Percentiles rank a stretch among this genome's conserved stretches.
Conservation (phyloP, 2,329 filamentous ascomycete genomes). For the Remersonia thermophila region DNA sequence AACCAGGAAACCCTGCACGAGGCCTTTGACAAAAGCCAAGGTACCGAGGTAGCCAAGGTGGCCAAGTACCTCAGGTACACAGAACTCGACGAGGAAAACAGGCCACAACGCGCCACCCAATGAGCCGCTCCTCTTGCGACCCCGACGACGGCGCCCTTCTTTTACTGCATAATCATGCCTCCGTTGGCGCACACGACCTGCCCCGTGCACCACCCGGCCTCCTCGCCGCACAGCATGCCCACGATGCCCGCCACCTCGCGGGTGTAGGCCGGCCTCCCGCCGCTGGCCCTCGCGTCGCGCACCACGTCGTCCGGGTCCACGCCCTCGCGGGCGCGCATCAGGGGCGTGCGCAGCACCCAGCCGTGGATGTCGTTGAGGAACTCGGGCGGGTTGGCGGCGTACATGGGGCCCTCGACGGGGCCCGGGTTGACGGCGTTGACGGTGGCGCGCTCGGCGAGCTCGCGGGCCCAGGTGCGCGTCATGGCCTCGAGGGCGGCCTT, state of each 20-base stretch:
- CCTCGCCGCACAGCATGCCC: slow-evolving; percentile 60
- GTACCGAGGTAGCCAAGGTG: too few relatives aligned
- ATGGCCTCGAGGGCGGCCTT: slow-evolving; percentile 48
- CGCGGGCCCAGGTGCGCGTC: slow-evolving; percentile 46
- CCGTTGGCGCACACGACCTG: slow-evolving; percentile 72
- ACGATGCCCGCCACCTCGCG: slow-evolving; percentile 64
- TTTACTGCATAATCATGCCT: slow-evolving; percentile 41
- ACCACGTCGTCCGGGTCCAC: slow-evolving; percentile 52
- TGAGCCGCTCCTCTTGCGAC: slow-evolving; percentile 19
- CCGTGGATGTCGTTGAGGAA: slow-evolving; percentile 31
- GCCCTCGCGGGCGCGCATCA: slow-evolving; percentile 47
- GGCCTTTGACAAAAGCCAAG: too few relatives aligned
- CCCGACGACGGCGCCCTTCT: too few relatives aligned
- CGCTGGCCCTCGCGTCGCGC: slow-evolving; percentile 40
- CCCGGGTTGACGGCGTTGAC: slow-evolving; percentile 48
- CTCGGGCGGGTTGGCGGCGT: slow-evolving; percentile 29
- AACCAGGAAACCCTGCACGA: too few relatives aligned
- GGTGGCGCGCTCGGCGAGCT: slow-evolving; percentile 39
- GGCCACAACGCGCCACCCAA: too few relatives aligned
- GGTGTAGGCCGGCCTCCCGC: slow-evolving; percentile 51
- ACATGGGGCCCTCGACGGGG: slow-evolving; percentile 42
- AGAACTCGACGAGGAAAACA: too few relatives aligned
- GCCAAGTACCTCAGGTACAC: too few relatives aligned
- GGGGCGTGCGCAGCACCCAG: slow-evolving; percentile 42
- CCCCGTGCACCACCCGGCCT: slow-evolving; percentile 67